Percentiles rank a stretch among this genome's conserved stretches.
Evolutionary conservation across 129 eudicot genomes (phyloP).

Genomic region (Flaveria robusta): DNA sequence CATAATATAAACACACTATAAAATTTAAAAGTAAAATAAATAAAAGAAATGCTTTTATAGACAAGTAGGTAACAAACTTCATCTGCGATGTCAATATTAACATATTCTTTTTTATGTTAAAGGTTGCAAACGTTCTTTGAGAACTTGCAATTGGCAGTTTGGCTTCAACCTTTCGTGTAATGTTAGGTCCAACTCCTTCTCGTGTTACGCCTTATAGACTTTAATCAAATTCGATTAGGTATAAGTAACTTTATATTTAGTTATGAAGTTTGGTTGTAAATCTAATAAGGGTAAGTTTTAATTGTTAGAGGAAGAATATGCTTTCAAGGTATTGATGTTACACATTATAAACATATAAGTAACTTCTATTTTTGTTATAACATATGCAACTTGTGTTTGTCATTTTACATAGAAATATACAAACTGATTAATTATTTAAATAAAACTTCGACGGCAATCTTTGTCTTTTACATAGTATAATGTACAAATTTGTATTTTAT

Average conservation of each 20-base stretch:
- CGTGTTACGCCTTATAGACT: background rate
- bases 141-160: background rate
- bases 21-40: background rate
- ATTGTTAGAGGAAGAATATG: background rate
- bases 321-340: conserved; percentile 3
- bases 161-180: background rate
- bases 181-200: conserved; percentile 23
- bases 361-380: background rate
- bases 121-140: background rate
- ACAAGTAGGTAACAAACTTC: conserved; percentile 5
- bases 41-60: background rate
- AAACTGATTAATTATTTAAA: background rate
- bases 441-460: background rate
- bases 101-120: background rate
- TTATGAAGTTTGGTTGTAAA: background rate
- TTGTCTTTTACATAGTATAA: background rate
- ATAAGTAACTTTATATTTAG: background rate
- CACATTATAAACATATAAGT: too few relatives aligned
- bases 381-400: conserved; percentile 26
- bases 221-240: conserved; percentile 4
- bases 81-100: background rate
- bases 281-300: background rate
- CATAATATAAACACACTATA: background rate
- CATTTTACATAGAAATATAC: conserved; percentile 8
- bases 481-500: background rate